These are phyloP conservation scores for Bolboschoenus planiculmis DNA, from an alignment of 176 grass and related monocot species.

Conservation along the genomic window DNA sequence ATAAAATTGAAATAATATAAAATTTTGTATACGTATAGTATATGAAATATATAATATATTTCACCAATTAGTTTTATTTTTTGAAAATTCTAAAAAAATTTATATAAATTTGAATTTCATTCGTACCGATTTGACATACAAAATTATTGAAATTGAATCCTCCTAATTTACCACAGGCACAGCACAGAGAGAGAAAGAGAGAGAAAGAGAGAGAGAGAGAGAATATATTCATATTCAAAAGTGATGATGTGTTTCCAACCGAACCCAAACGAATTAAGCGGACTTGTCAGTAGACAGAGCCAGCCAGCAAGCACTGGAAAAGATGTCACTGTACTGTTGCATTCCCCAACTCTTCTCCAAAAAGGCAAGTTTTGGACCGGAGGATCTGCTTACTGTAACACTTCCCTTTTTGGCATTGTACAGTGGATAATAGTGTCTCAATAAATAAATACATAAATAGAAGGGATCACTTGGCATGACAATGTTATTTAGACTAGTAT, in stretches of 20 bases:
- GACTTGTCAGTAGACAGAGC: conserved; percentile 1
- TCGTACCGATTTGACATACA: too few species aligned
- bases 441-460: neutral
- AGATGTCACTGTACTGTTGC: neutral
- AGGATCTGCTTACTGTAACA: conserved; percentile 15
- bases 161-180: neutral
- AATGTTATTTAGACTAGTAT: too few species aligned
- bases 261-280: conserved; percentile 2
- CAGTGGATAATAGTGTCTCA: neutral
- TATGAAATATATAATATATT: too few species aligned
- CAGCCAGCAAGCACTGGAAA: neutral
- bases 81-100: too few species aligned
- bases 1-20: too few species aligned
- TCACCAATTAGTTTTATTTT: too few species aligned
- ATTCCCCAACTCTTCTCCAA: neutral
- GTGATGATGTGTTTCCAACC: conserved; percentile 16
- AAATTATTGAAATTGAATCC: too few species aligned
- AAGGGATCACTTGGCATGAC: too few species aligned
- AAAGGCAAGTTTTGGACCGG: conserved; percentile 23
- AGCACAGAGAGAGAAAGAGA: too few species aligned
- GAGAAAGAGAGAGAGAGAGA: too few species aligned
- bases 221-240: conserved; percentile 8
- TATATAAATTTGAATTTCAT: too few species aligned
- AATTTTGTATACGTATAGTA: too few species aligned
- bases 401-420: neutral